These are phyloP conservation scores for Leccinum imitatum DNA, from an alignment of 768 basidiomycete genomes.

Conservation along the genomic window DNA sequence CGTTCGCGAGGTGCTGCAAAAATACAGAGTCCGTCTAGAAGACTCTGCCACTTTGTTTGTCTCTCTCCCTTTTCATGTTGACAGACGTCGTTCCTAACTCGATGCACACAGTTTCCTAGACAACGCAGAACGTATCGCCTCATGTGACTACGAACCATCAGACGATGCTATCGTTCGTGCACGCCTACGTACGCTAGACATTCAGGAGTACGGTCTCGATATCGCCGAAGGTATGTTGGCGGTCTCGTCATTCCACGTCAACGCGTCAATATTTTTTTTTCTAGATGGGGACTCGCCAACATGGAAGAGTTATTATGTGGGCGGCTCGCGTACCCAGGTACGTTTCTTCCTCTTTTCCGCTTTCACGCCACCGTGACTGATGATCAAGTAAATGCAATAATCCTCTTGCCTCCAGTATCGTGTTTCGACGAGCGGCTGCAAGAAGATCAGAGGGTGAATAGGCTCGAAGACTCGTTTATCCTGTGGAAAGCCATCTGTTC, in stretches of 20 bases:
- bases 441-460: slow-evolving; percentile 69
- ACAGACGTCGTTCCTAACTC: neutral
- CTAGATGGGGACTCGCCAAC: slow-evolving; percentile 43
- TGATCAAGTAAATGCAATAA: slow-evolving; percentile 74
- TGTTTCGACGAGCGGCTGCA: slow-evolving; percentile 75
- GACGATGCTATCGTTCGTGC: slow-evolving; percentile 76
- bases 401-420: slow-evolving; percentile 78
- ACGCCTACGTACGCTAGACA: slow-evolving; percentile 65
- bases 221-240: slow-evolving; percentile 33
- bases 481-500: slow-evolving; percentile 72
- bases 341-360: slow-evolving; percentile 10
- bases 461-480: slow-evolving; percentile 70
- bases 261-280: neutral
- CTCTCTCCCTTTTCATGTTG: neutral
- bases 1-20: slow-evolving; percentile 49
- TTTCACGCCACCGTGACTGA: neutral
- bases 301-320: slow-evolving; percentile 79
- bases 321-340: slow-evolving; percentile 69
- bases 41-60: slow-evolving; percentile 70
- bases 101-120: slow-evolving; percentile 57
- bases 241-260: neutral
- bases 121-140: slow-evolving; percentile 64
- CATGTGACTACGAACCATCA: slow-evolving; percentile 57
- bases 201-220: slow-evolving; percentile 60
- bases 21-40: slow-evolving; percentile 49